Evolutionary conservation across 495 filamentous ascomycete genomes (phyloP), one percentile per base, ranked within the genome.

Genomic region (Hypoxylon subgilvum): DNA sequence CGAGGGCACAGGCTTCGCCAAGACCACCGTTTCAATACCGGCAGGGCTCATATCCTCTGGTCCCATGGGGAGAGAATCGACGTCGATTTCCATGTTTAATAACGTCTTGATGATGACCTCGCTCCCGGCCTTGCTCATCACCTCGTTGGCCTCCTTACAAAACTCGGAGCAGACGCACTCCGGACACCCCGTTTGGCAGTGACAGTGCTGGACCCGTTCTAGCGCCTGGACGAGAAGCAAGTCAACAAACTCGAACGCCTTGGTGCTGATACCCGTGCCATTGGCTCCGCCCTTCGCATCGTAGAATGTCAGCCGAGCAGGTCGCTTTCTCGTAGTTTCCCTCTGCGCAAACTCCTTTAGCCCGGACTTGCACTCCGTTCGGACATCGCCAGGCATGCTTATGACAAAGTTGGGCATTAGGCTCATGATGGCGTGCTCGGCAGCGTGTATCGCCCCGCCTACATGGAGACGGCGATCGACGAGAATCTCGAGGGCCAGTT

Each of bases 231-330:
- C 73, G 7, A 97, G 79, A 31, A 97, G 71, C 31, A 88, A 61
- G 61, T 96, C 90, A 16, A 96, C 77, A 66, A 95, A 95, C 68
- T 97, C 91, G 65, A 97, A 97, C 1, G 92, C 93, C 69, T 96
- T 96, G 22, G 83, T 87, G 41, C 87, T 88, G 55, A 97, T 92
- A 3, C 94, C 95, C 1, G 85, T 87, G 0, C 91, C 92, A 40
- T 83, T 85, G 0, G 86, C 80, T 0, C 93, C 94, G 14, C 92
- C 94, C 70, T 94, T 94, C 6, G 90, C 87, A 65, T 98, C 94
- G 71, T 96, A 97, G 73, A 98, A 96, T 0, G 91, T 96, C 49
- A 98, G 74, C 7, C 94, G 75, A 0, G 92, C 94, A 0, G 94
- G 93, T 5, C 94, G 79, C 70, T 94, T 95, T n/a, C 94, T 82